phyloP scores from a whole-genome alignment of 108 stramenopile genomes.

The Fragilaria crotonensis region DNA sequence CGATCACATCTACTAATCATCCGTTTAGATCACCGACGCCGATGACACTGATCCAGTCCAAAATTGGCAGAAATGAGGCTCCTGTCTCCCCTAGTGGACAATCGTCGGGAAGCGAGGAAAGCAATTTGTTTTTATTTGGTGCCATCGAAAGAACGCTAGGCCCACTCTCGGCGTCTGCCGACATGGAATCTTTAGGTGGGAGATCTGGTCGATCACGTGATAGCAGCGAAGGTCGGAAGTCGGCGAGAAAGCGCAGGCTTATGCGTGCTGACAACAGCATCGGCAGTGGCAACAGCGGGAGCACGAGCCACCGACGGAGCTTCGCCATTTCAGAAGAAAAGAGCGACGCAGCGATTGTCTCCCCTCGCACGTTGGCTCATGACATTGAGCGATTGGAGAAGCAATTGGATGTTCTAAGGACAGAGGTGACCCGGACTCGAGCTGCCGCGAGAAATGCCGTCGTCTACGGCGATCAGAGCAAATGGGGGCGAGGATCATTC shows the following conservation, averaged over 20 bases:
- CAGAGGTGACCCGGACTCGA: constrained; percentile 5
- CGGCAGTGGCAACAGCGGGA: too few relatives aligned
- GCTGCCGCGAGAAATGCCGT: background rate
- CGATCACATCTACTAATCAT: too few relatives aligned
- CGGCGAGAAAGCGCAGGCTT: too few relatives aligned
- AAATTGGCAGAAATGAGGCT: too few relatives aligned
- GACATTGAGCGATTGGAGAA: constrained; percentile 23
- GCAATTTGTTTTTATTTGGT: constrained; percentile 2
- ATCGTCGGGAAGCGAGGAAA: background rate
- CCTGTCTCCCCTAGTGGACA: too few relatives aligned
- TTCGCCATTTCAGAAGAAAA: too few relatives aligned
- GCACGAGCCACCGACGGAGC: too few relatives aligned
- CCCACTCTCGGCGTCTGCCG: constrained; percentile 6
- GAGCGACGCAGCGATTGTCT: background rate
- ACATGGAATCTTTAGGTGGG: constrained; percentile 9
- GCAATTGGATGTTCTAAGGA: constrained; percentile 23
- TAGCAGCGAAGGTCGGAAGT: too few relatives aligned
- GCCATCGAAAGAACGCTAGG: background rate
- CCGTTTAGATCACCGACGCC: too few relatives aligned
- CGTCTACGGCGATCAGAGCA: background rate
- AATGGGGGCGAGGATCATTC: background rate
- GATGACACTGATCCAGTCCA: too few relatives aligned
- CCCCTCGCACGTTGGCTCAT: constrained; percentile 12
- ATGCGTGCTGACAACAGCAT: too few relatives aligned
- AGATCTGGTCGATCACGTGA: background rate